Percentiles rank a stretch among this genome's conserved stretches.
Evolutionary conservation across 2,329 filamentous ascomycete species (phyloP).

Genomic region (Podosphaera fusca): DNA sequence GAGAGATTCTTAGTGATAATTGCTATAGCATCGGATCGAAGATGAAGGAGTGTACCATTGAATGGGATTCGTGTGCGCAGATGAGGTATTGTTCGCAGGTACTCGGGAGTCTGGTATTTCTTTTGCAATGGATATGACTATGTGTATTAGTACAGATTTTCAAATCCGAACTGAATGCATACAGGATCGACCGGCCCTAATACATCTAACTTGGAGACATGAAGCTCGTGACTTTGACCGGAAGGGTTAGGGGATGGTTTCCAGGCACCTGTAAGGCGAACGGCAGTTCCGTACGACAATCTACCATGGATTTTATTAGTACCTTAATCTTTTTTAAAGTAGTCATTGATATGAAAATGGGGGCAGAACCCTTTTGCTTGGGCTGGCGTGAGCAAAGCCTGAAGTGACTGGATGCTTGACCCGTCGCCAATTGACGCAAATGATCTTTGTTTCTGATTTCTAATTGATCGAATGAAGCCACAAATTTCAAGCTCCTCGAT

Average conservation of each 20-base stretch:
- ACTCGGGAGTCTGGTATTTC: slow-evolving; percentile 82
- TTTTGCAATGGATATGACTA: slow-evolving; percentile 87
- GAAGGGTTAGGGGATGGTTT: slow-evolving; percentile 39
- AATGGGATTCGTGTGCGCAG: slow-evolving; percentile 60
- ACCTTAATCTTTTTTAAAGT: not conserved
- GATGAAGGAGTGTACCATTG: slow-evolving; percentile 56
- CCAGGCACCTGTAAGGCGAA: slow-evolving; percentile 61
- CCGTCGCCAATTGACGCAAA: slow-evolving; percentile 81
- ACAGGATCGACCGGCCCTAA: slow-evolving; percentile 64
- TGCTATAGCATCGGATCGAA: slow-evolving; percentile 61
- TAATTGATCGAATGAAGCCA: slow-evolving; percentile 64
- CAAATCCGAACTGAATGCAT: slow-evolving; percentile 17
- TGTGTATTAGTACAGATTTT: not conserved
- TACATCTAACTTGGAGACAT: slow-evolving; percentile 43
- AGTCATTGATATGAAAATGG: slow-evolving; percentile 1
- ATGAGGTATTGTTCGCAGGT: slow-evolving; percentile 70
- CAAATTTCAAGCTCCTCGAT: slow-evolving; percentile 31
- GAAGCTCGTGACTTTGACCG: slow-evolving; percentile 58
- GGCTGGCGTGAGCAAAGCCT: slow-evolving; percentile 21
- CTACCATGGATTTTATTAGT: slow-evolving; percentile 22
- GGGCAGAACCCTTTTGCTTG: slow-evolving; percentile 11
- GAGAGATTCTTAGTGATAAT: slow-evolving; percentile 56
- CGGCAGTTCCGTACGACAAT: slow-evolving; percentile 58
- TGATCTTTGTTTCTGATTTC: slow-evolving; percentile 62
- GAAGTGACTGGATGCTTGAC: slow-evolving; percentile 53